Evolutionary conservation across 2,329 filamentous ascomycete species (phyloP), one percentile per base, ranked within the genome.

Genomic region (Teratosphaeria zuluensis): DNA sequence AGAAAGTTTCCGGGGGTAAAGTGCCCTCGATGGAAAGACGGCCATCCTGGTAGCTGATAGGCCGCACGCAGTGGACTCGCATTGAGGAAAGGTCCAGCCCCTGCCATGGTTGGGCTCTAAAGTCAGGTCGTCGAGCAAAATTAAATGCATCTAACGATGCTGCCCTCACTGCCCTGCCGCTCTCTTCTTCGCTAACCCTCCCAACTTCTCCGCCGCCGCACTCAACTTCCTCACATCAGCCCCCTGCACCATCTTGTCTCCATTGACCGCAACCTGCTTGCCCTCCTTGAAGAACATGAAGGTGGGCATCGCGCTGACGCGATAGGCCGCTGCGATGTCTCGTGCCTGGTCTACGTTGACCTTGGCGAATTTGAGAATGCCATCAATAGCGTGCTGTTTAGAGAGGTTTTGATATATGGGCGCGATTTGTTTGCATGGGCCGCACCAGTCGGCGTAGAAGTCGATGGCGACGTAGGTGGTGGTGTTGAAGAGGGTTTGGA

Each of bases 281-380:
- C 87, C 89, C 63, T 84, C 74, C 80, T 89, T 87, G 82, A 90
- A 94, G 70, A 92, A 73, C 58, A 87, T 70, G 77, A 95, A 95
- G 33, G 89, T 92, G 59, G 90, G 90, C 90, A 95, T 95, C 63
- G 79, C 78, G 35, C 73, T 72, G 4, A 81, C 75, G 11, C 73
- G 68, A 54, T 77, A 72, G 58, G 79, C 74, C 62, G 69, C 68
- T 16, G 79, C 76, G 14, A 80, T 71, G 16, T 75, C 72, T 48
- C 74, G 72, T 59, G 77, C 72, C 58, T 74, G 73, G 61, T 81
- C 79, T 14, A 81, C 78, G 59, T 81, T 76, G 30, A 81, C 74
- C 71, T 81, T 80, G 60, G 75, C 71, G 63, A 81, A 81, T 32
- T 75, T 75, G 16, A 80, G 69, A 33, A 69, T 70, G 14, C 71